Percentiles rank a stretch among this genome's conserved stretches.
These are phyloP conservation scores for Pleomassaria siparia DNA, from an alignment of 2,329 filamentous ascomycete genomes.

Conservation along the genomic window DNA sequence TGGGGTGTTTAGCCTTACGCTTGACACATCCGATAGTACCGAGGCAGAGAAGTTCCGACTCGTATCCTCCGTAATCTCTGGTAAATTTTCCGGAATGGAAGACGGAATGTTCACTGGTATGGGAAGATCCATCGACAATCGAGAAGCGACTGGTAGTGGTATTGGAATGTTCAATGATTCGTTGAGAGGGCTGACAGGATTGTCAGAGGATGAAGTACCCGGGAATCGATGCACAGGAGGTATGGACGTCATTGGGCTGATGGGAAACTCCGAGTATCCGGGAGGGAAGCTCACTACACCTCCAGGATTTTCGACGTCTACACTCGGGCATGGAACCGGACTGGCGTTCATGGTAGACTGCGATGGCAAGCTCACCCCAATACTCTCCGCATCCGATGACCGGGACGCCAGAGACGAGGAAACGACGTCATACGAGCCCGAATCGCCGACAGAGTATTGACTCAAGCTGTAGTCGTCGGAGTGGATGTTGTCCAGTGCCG, in stretches of 20 bases:
- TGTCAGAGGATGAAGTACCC: slow-evolving; percentile 13
- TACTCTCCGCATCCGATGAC: slow-evolving; percentile 14
- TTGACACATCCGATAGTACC: slow-evolving; percentile 15
- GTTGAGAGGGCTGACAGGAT: slow-evolving; percentile 21
- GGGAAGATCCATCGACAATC: slow-evolving; percentile 25
- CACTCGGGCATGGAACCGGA: slow-evolving; percentile 13
- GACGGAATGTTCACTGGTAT: slow-evolving; percentile 24
- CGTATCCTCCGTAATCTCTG: too few relatives aligned
- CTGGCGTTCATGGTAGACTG: slow-evolving; percentile 18
- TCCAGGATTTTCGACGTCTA: slow-evolving; percentile 6
- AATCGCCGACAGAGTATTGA: slow-evolving; percentile 21
- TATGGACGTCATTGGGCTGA: slow-evolving; percentile 18
- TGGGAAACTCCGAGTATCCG: slow-evolving; percentile 25
- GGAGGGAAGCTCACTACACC: slow-evolving; percentile 12
- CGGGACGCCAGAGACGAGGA: slow-evolving; percentile 18
- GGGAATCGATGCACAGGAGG: slow-evolving; percentile 8
- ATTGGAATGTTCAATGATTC: slow-evolving; percentile 30
- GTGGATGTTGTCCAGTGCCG: slow-evolving; percentile 20
- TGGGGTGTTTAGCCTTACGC: slow-evolving; percentile 13
- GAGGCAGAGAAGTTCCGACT: slow-evolving; percentile 12
- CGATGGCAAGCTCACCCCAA: slow-evolving; percentile 17
- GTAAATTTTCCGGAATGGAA: slow-evolving; percentile 7
- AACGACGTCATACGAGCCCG: slow-evolving; percentile 19
- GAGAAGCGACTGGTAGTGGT: slow-evolving; percentile 15
- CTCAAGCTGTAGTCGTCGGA: slow-evolving; percentile 24